Percentiles rank a stretch among this genome's conserved stretches.
phyloP scores from a whole-genome alignment of 1,284 basidiomycete genomes.

The Sanguinoderma infundibulare region DNA sequence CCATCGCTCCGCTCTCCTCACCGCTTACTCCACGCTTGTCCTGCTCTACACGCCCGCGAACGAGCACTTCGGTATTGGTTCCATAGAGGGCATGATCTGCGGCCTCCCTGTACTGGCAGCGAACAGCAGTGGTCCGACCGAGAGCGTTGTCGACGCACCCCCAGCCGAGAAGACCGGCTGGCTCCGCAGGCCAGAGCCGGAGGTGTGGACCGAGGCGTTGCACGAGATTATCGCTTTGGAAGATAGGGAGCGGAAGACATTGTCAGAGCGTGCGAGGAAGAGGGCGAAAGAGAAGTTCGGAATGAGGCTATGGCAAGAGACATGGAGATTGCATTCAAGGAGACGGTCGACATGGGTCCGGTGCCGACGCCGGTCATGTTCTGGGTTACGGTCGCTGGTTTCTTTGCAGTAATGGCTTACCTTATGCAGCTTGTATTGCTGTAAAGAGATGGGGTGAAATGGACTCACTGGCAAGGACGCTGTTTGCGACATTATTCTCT shows the following conservation, averaged over 20 bases:
- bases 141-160: conserved; percentile 76
- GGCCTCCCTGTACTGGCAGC: conserved; percentile 91
- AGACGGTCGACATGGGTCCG: conserved; percentile 56
- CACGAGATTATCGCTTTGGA: conserved; percentile 61
- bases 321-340: conserved; percentile 56
- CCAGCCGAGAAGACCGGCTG: conserved; percentile 59
- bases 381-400: conserved; percentile 15
- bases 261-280: conserved; percentile 59
- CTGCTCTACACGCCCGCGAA: conserved; percentile 94
- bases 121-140: conserved; percentile 90
- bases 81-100: conserved; percentile 94
- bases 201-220: conserved; percentile 74
- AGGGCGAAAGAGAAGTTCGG: conserved; percentile 66
- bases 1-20: conserved; percentile 81
- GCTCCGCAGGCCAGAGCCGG: conserved; percentile 67
- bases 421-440: neutral
- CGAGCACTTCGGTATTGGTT: conserved; percentile 98
- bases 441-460: neutral
- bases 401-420: conserved; percentile 11
- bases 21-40: conserved; percentile 64
- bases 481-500: neutral
- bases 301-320: conserved; percentile 69
- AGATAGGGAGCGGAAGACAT: conserved; percentile 45
- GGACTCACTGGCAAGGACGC: neutral
- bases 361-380: conserved; percentile 26